These are phyloP conservation scores for Mycena galericulata DNA, from an alignment of 768 basidiomycete genomes.

Conservation along the genomic window DNA sequence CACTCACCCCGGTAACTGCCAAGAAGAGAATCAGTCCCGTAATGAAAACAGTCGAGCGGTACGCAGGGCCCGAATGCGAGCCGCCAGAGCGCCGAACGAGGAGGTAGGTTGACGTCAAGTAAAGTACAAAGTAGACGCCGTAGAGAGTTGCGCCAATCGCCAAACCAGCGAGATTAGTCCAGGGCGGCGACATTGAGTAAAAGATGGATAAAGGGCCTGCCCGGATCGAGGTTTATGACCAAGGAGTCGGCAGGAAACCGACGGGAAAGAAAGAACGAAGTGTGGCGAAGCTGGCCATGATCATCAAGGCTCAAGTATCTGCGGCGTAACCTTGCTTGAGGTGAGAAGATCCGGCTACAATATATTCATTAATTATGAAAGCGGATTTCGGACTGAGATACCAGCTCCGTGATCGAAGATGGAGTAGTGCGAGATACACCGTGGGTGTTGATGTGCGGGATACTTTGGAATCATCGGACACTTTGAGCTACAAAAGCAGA, in stretches of 20 bases:
- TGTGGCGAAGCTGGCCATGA: too few relatives aligned
- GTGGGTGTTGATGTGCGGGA: too few relatives aligned
- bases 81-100: slow-evolving; percentile 6
- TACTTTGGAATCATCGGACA: too few relatives aligned
- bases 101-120: slow-evolving; percentile 11
- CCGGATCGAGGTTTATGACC: not conserved
- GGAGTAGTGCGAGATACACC: too few relatives aligned
- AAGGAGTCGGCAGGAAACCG: not conserved
- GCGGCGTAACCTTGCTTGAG: too few relatives aligned
- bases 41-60: slow-evolving; percentile 13
- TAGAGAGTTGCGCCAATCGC: slow-evolving; percentile 12
- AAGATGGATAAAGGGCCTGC: not conserved
- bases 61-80: not conserved
- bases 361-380: too few relatives aligned
- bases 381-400: too few relatives aligned
- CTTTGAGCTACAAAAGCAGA: too few relatives aligned
- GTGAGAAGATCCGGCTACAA: too few relatives aligned
- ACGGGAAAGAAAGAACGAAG: not conserved
- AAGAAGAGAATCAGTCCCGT: slow-evolving; percentile 17
- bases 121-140: slow-evolving; percentile 18
- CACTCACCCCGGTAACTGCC: slow-evolving; percentile 3
- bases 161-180: slow-evolving; percentile 20
- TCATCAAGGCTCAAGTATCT: too few relatives aligned
- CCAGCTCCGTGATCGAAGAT: too few relatives aligned
- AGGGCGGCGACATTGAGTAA: slow-evolving; percentile 18